Conservation (phyloP, 768 basidiomycete species). For the Tylopilus cervinicoccineus region DNA sequence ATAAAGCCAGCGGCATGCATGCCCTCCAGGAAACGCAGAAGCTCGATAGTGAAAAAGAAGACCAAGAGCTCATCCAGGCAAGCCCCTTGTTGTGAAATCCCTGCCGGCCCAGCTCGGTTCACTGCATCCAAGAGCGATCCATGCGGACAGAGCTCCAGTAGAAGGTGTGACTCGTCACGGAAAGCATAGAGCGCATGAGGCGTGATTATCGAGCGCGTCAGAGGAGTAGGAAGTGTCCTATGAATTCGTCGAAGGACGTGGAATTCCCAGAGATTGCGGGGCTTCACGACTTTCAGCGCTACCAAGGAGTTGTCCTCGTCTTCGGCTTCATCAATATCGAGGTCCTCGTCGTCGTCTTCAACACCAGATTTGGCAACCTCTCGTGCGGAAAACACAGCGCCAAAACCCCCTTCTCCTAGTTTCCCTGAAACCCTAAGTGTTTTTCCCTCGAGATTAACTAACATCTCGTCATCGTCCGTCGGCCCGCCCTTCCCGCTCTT, state of each 20-base stretch:
- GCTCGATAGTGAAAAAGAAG: conserved; percentile 92
- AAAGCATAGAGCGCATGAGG: conserved; percentile 82
- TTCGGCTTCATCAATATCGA: conserved; percentile 46
- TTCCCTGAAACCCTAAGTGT: conserved; percentile 76
- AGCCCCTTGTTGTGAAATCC: conserved; percentile 74
- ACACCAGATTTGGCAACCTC: conserved; percentile 43
- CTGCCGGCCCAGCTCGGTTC: conserved; percentile 73
- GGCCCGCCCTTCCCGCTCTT: conserved; percentile 33
- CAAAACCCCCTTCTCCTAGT: conserved; percentile 96
- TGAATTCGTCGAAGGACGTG: conserved; percentile 78
- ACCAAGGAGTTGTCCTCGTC: conserved; percentile 56
- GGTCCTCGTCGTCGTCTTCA: conserved; percentile 41
- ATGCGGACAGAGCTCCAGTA: conserved; percentile 85
- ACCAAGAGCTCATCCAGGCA: conserved; percentile 91
- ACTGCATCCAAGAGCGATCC: conserved; percentile 91
- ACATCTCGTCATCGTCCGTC: conserved; percentile 38
- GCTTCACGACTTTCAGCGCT: conserved; percentile 90
- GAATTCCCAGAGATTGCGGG: conserved; percentile 90
- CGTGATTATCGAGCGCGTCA: conserved; percentile 66
- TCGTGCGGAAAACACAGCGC: conserved; percentile 86
- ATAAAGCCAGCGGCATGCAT: conserved; percentile 84
- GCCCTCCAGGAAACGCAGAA: conserved; percentile 76
- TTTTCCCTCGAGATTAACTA: conserved; percentile 59
- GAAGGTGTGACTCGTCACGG: conserved; percentile 83
- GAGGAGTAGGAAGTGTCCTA: conserved; percentile 51